phyloP scores from a whole-genome alignment of 2,329 filamentous ascomycete species.

The Colletotrichum shisoi region DNA sequence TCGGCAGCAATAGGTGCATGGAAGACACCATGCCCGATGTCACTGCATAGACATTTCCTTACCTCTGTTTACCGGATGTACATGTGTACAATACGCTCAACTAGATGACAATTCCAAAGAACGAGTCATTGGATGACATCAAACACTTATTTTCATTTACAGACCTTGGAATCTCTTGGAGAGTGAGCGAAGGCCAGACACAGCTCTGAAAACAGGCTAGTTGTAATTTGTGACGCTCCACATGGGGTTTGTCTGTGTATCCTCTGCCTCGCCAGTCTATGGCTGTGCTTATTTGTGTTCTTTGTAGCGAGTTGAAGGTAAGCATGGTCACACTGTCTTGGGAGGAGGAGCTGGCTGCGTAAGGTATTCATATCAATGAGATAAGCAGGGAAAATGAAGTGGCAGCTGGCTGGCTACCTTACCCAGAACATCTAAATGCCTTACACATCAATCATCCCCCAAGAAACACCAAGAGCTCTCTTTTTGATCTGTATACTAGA shows the following conservation, averaged over 20 bases:
- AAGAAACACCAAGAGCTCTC: not conserved
- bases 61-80: conserved; percentile 57
- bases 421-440: not conserved
- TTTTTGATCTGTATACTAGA: not conserved
- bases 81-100: conserved; percentile 63
- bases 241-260: too few species aligned
- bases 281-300: not conserved
- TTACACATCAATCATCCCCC: too few species aligned
- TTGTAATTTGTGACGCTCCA: not conserved
- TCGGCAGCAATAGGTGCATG: conserved; percentile 41
- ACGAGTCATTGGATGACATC: conserved; percentile 38
- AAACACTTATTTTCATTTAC: conserved; percentile 14
- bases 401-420: not conserved
- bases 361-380: not conserved
- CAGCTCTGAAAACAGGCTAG: not conserved
- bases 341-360: not conserved
- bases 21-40: conserved; percentile 53
- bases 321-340: not conserved
- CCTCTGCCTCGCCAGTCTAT: too few species aligned
- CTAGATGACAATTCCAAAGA: conserved; percentile 52
- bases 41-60: conserved; percentile 61
- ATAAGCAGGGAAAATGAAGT: not conserved
- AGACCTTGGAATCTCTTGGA: not conserved
- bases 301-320: not conserved
- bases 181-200: not conserved